Evolutionary conservation across 139 green algal genomes (phyloP), one percentile per base, ranked within the genome.

Genomic region (Chlorella sp.): DNA sequence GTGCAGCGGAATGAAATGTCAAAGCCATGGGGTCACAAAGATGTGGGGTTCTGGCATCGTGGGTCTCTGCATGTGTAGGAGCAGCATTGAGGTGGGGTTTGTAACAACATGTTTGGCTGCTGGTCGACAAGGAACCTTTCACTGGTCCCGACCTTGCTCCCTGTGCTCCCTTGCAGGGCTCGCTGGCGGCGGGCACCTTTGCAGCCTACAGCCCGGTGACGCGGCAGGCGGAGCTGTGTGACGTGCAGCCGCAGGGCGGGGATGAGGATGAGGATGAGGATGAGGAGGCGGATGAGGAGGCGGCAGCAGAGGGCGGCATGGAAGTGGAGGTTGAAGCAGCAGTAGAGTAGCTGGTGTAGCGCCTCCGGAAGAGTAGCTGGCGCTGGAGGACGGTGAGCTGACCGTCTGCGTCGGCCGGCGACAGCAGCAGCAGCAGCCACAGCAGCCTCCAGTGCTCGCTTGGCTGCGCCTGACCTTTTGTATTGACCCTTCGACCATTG

Each of bases 111-210:
- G n/a, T n/a, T n/a, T n/a, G n/a, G n/a, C n/a, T n/a, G n/a, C n/a
- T n/a, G n/a, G n/a, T n/a, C n/a, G n/a, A n/a, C n/a, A n/a, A n/a
- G n/a, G n/a, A n/a, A n/a, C n/a, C n/a, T n/a, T n/a, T n/a, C n/a
- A n/a, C n/a, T n/a, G n/a, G n/a, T n/a, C n/a, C n/a, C n/a, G n/a
- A n/a, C n/a, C 48, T 14, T 28, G 21, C 64, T 71, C 64, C 64
- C 64, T 71, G 11, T 28, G 2, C 11, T 1, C 12, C 21, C 53
- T 42, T 86, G 90, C 93, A 97, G 95, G 96, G 96, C 5, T 96
- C 93, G 30, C 93, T 98, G 48, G 86, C 86, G 2, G 87, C 92
- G 0, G 92, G 95, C 73, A 92, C 92, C 12, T 98, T 98, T 93
- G 92, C 91, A 26, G 93, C 93, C 1, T 98, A 97, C 86, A 90